Evolutionary conservation across 257 asterid genomes (phyloP).

Genomic region (Eustoma russellianum): DNA sequence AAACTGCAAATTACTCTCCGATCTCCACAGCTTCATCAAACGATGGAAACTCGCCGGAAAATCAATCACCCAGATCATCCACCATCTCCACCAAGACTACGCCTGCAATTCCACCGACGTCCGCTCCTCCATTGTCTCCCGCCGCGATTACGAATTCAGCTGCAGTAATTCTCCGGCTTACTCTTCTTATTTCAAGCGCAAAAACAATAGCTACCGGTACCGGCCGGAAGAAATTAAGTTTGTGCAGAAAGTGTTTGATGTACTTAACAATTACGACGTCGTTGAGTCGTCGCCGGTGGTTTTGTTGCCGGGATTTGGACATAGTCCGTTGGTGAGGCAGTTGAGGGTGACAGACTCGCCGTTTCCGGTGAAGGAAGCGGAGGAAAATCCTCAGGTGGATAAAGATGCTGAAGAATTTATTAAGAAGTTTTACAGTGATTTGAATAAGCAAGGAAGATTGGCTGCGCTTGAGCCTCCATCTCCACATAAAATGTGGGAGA

Average conservation of each 20-base stretch:
- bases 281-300: constrained; percentile 13
- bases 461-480: constrained; percentile 29
- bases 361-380: constrained; percentile 26
- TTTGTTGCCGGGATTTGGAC: constrained; percentile 30
- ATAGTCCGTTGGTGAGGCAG: constrained; percentile 31
- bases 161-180: constrained; percentile 28
- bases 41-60: constrained; percentile 26
- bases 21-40: constrained; percentile 18
- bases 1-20: constrained; percentile 22
- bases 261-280: constrained; percentile 8
- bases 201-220: neutral
- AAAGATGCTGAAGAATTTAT: constrained; percentile 40
- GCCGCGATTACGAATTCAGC: constrained; percentile 37
- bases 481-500: constrained; percentile 9
- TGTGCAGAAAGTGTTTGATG: constrained; percentile 16
- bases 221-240: constrained; percentile 5
- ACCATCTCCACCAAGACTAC: constrained; percentile 16
- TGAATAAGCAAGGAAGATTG: constrained; percentile 18
- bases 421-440: constrained; percentile 23
- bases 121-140: constrained; percentile 15
- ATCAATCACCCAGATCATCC: constrained; percentile 22
- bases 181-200: constrained; percentile 15
- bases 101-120: constrained; percentile 24
- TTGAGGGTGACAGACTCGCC: constrained; percentile 41
- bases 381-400: constrained; percentile 32